Evolutionary conservation across 2,329 filamentous ascomycete species (phyloP).

Genomic region (Aphanocladium album): DNA sequence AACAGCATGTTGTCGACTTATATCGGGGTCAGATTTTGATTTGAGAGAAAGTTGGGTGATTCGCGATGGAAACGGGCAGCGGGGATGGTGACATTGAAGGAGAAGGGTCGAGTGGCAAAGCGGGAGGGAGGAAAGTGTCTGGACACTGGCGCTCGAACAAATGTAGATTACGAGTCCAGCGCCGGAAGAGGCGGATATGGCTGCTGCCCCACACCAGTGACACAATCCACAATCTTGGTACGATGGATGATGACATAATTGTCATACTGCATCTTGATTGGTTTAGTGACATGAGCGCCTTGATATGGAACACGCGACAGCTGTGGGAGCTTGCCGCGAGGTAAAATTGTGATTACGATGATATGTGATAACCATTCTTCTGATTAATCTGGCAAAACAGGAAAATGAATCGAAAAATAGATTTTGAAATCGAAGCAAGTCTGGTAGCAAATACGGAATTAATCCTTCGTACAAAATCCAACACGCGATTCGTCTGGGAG

Average conservation of each 20-base stretch:
- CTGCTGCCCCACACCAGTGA: constrained; percentile 5
- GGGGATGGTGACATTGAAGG: neutral
- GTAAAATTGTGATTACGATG: neutral
- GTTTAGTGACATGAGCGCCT: neutral
- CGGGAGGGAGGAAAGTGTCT: neutral
- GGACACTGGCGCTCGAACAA: neutral
- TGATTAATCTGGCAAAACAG: neutral
- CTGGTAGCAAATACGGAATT: neutral
- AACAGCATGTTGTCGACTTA: constrained; percentile 24
- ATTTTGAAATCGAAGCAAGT: neutral
- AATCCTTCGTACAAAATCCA: neutral
- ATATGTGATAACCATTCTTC: neutral
- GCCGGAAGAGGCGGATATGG: constrained; percentile 11
- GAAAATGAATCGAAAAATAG: neutral
- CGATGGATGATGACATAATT: constrained; percentile 1
- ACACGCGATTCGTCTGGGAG: neutral
- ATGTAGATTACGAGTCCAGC: neutral
- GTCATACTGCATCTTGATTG: neutral
- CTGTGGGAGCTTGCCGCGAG: neutral
- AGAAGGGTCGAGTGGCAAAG: neutral
- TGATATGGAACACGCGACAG: neutral
- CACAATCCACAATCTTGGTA: neutral
- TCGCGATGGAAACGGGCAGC: neutral
- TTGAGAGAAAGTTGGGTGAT: neutral
- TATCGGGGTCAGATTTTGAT: neutral